Evolutionary conservation across 2,329 filamentous ascomycete genomes (phyloP).

Genomic region (Aspergillus sojae): DNA sequence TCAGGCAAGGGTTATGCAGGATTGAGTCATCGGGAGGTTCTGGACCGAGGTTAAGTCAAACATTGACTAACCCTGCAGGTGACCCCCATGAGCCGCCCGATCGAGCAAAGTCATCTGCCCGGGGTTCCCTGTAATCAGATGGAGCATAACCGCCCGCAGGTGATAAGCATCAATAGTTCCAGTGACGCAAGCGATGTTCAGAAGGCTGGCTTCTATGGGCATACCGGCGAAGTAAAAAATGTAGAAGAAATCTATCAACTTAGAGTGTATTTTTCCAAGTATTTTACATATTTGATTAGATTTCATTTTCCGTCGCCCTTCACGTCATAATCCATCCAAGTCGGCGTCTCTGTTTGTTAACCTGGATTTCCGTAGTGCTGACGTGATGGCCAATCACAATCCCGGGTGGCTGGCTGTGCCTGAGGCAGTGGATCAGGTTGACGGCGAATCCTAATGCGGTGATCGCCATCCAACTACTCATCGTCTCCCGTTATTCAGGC

Average conservation of each 20-base stretch:
- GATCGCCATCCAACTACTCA: constrained; percentile 1
- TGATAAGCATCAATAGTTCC: constrained; percentile 1
- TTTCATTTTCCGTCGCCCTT: too few relatives aligned
- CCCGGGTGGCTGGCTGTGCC: neutral
- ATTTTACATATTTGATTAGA: neutral
- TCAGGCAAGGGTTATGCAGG: neutral
- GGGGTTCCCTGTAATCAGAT: neutral
- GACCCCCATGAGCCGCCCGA: neutral
- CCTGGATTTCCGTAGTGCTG: neutral
- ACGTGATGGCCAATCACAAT: neutral
- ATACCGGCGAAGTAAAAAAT: neutral
- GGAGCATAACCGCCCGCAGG: neutral
- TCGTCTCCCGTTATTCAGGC: neutral
- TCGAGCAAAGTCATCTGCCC: neutral
- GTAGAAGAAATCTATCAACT: too few relatives aligned
- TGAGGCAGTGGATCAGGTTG: constrained; percentile 2
- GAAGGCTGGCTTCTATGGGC: neutral
- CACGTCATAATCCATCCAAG: neutral
- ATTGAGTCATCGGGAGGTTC: neutral
- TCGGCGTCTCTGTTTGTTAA: neutral
- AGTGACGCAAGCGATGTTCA: neutral
- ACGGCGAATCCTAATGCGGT: neutral
- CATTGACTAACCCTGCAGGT: neutral
- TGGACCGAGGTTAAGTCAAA: neutral
- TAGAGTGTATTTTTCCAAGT: neutral